A percentile compares a stretch with the other conserved stretches of the same genome.
These are phyloP conservation scores for Camellia japonica DNA, from an alignment of 148 eudicot species.

Conservation along the genomic window DNA sequence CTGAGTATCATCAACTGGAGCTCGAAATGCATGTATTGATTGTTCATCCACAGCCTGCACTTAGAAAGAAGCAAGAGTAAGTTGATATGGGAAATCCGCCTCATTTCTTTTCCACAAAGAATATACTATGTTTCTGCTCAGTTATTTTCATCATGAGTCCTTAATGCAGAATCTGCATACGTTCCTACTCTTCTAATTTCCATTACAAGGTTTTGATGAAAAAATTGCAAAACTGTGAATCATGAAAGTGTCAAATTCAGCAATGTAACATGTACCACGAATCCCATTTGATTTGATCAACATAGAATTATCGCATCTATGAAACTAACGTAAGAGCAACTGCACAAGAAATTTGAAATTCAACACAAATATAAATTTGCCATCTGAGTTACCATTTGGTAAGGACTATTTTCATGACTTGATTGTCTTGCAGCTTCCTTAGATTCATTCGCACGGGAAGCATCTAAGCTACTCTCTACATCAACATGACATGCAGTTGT, in stretches of 20 bases:
- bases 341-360: neutral
- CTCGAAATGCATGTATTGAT: slow-evolving; percentile 47
- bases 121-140: neutral
- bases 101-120: neutral
- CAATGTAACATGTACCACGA: neutral
- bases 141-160: neutral
- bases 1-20: slow-evolving; percentile 78
- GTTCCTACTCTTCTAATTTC: neutral
- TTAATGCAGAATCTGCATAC: neutral
- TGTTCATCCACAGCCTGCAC: slow-evolving; percentile 48
- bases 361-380: neutral
- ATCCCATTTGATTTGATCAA: neutral
- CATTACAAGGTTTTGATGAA: neutral
- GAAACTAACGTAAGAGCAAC: neutral
- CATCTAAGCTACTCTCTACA: slow-evolving; percentile 19
- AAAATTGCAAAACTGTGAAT: neutral
- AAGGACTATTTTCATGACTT: slow-evolving; percentile 22
- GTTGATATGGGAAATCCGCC: neutral
- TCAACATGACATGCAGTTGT: slow-evolving; percentile 17
- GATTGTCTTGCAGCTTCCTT: slow-evolving; percentile 30
- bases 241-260: neutral
- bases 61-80: slow-evolving; percentile 9
- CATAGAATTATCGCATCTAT: no score
- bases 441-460: slow-evolving; percentile 10
- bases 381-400: slow-evolving; percentile 26